phyloP scores from a whole-genome alignment of 75 land plant genomes.

The Adiantum capillusveneris region DNA sequence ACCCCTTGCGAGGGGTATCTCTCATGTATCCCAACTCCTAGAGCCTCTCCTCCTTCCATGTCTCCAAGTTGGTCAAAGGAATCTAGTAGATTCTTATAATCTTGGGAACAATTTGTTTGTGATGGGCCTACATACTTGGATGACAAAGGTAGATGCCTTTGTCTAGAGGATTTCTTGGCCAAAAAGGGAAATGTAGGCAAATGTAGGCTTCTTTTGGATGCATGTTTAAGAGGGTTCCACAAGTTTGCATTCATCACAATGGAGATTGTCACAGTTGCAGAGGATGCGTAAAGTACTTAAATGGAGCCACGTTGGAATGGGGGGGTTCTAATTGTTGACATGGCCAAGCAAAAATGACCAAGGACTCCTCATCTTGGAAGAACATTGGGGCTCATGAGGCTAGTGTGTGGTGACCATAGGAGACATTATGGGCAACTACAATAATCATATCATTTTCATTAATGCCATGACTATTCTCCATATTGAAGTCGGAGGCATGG shows the following conservation, averaged over 20 bases:
- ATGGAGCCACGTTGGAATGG: constrained; percentile 89
- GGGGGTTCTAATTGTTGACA: constrained; percentile 88
- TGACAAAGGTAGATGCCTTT: constrained; percentile 64
- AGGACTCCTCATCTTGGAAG: constrained; percentile 83
- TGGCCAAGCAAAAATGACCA: constrained; percentile 69
- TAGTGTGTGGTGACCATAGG: constrained; percentile 1
- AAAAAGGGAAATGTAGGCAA: constrained; percentile 74
- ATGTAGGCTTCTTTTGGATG: constrained; percentile 78
- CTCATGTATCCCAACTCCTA: background rate
- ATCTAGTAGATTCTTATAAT: constrained; percentile 24
- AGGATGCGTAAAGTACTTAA: constrained; percentile 80
- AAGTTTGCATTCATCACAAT: constrained; percentile 95
- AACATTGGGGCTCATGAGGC: constrained; percentile 60
- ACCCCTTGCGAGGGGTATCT: too few species aligned
- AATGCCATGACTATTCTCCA: constrained; percentile 7
- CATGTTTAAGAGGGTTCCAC: constrained; percentile 72
- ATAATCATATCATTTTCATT: constrained; percentile 7
- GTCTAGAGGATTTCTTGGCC: constrained; percentile 61
- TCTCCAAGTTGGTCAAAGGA: constrained; percentile 1
- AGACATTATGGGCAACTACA: constrained; percentile 2
- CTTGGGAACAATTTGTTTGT: constrained; percentile 80
- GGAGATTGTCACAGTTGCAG: constrained; percentile 72
- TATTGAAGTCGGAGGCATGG: background rate
- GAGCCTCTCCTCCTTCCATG: background rate
- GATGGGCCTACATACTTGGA: constrained; percentile 64